Evolutionary conservation across 1,284 basidiomycete species (phyloP).

Genomic region (Trametes hirsuta): DNA sequence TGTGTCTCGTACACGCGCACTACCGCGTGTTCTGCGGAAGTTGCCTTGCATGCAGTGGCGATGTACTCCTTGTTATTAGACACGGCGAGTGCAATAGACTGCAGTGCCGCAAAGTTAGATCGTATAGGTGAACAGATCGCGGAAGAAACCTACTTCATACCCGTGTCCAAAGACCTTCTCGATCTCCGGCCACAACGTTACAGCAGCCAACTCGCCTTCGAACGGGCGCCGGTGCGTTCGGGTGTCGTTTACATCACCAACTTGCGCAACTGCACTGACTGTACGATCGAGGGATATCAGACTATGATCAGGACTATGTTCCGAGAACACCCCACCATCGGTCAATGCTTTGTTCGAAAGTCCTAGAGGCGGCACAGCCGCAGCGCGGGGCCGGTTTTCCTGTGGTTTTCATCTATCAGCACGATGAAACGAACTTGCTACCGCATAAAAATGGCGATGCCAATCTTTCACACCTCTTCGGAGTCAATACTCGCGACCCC

Average conservation of each 20-base stretch:
- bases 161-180: slow-evolving; percentile 99
- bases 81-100: slow-evolving; percentile 76
- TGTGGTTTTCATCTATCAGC: slow-evolving; percentile 19
- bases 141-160: slow-evolving; percentile 72
- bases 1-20: slow-evolving; percentile 82
- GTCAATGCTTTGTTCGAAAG: slow-evolving; percentile 71
- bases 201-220: slow-evolving; percentile 80
- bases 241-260: slow-evolving; percentile 17
- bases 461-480: slow-evolving; percentile 43
- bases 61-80: slow-evolving; percentile 73
- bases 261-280: slow-evolving; percentile 20
- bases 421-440: not conserved
- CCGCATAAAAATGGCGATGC: not conserved
- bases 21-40: slow-evolving; percentile 85
- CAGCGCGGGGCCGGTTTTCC: slow-evolving; percentile 55
- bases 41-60: slow-evolving; percentile 94
- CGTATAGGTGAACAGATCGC: not conserved
- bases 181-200: slow-evolving; percentile 95
- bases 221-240: slow-evolving; percentile 63
- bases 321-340: slow-evolving; percentile 46
- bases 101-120: not conserved
- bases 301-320: not conserved
- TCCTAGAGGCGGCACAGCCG: slow-evolving; percentile 77
- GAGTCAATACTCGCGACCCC: slow-evolving; percentile 50
- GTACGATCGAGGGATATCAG: not conserved